phyloP scores from a whole-genome alignment of 208 protist species.

The Acanthamoeba triangularis region DNA sequence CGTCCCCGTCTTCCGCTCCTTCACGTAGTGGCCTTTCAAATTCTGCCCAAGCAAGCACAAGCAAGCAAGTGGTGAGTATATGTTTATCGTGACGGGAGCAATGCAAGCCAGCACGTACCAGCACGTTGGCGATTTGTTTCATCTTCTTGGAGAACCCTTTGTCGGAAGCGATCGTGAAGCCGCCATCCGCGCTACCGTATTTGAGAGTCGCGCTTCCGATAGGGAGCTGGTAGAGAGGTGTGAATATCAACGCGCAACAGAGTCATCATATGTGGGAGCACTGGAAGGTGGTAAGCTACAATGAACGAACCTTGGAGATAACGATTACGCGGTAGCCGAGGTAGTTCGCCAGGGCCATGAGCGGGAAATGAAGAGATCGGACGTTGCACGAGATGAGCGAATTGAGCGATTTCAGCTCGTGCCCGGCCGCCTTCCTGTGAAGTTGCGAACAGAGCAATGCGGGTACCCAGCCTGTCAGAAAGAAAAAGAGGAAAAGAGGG shows the following conservation, averaged over 20 bases:
- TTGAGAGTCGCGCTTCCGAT: constrained; percentile 18
- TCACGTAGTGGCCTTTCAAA: constrained; percentile 63
- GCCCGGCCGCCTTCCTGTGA: constrained; percentile 60
- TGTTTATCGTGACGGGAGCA: background rate
- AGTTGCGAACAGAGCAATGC: background rate
- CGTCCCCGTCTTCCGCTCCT: constrained; percentile 7
- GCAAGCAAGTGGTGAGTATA: background rate
- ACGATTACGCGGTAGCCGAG: constrained; percentile 61
- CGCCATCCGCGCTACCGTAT: constrained; percentile 55
- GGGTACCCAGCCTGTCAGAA: no score
- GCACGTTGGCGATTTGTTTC: constrained; percentile 23
- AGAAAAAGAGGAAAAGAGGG: background rate
- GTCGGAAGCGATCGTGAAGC: constrained; percentile 23
- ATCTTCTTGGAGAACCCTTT: constrained; percentile 24
- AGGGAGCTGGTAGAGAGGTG: background rate
- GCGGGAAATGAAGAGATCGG: constrained; percentile 71
- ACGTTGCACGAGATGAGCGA: constrained; percentile 75
- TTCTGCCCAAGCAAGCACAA: background rate
- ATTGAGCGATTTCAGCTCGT: constrained; percentile 75
- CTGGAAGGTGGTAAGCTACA: background rate
- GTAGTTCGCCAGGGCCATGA: constrained; percentile 74
- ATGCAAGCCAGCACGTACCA: background rate
- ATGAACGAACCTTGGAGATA: constrained; percentile 53
- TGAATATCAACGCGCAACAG: background rate
- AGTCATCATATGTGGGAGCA: background rate